These are phyloP conservation scores for Posidonia australis DNA, from an alignment of 106 monocot genomes.

Conservation along the genomic window DNA sequence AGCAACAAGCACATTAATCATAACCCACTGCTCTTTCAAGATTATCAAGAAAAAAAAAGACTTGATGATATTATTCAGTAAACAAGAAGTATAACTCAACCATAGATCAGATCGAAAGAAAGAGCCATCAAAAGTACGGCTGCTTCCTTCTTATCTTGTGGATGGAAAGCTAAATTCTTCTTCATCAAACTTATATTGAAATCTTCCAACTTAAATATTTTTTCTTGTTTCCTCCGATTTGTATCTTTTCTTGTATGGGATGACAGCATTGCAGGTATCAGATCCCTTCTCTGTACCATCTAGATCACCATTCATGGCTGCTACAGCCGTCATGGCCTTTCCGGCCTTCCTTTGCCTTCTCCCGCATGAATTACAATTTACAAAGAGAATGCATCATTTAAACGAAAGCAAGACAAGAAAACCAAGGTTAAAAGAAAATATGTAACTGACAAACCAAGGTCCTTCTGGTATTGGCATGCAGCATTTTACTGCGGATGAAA, in stretches of 20 bases:
- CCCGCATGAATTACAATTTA: slow-evolving; percentile 25
- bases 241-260: slow-evolving; percentile 83
- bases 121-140: slow-evolving; percentile 84
- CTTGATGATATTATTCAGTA: no score
- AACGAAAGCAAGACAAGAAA: not conserved
- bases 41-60: no score
- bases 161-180: slow-evolving; percentile 30
- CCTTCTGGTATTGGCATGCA: no score
- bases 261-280: not conserved
- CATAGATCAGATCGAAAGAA: slow-evolving; percentile 38
- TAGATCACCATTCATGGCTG: not conserved
- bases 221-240: slow-evolving; percentile 26
- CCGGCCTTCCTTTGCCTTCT: slow-evolving; percentile 25
- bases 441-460: no score
- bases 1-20: no score
- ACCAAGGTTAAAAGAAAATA: no score
- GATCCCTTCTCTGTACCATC: not conserved
- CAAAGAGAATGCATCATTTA: slow-evolving; percentile 14
- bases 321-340: slow-evolving; percentile 17
- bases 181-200: slow-evolving; percentile 3
- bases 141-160: slow-evolving; percentile 63
- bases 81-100: slow-evolving; percentile 2
- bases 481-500: no score
- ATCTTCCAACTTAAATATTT: slow-evolving; percentile 34
- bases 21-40: no score